Percentiles rank a stretch among this genome's conserved stretches.
phyloP scores from a whole-genome alignment of 2,329 filamentous ascomycete genomes.

The Diplodia scrobiculata region DNA sequence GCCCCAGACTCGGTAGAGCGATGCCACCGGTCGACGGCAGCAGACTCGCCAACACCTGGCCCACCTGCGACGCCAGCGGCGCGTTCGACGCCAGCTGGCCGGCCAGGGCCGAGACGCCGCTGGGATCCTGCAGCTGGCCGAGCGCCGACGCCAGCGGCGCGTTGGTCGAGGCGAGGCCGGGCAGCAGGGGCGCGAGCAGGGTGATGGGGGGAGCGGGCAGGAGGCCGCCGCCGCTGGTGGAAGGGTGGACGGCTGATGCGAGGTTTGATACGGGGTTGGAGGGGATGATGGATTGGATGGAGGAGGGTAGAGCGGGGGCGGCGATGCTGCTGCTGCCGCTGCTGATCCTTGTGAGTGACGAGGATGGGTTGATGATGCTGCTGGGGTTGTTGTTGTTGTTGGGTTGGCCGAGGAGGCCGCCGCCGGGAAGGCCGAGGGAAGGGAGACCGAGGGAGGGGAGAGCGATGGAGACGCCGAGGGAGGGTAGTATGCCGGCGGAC shows the following conservation, averaged over 20 bases:
- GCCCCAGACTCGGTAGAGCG: not conserved
- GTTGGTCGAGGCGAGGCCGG: not conserved
- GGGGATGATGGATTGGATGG: no score
- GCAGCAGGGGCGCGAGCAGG: not conserved
- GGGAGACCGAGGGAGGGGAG: not conserved
- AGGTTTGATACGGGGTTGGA: no score
- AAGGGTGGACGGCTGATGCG: not conserved
- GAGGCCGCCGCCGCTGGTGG: not conserved
- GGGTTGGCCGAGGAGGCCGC: not conserved
- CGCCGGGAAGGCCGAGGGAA: not conserved
- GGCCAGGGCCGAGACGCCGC: not conserved
- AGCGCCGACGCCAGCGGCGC: not conserved
- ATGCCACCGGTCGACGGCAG: not conserved
- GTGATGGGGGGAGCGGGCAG: not conserved
- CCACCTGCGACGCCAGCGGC: not conserved
- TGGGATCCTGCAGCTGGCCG: not conserved
- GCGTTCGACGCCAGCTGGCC: not conserved
- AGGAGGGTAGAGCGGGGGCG: no score
- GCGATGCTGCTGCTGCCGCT: not conserved
- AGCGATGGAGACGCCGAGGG: no score
- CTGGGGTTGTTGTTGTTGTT: not conserved
- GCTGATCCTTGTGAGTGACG: not conserved
- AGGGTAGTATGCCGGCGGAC: not conserved
- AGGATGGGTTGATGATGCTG: not conserved
- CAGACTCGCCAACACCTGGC: not conserved